Base-by-base conservation (phyloP, 495 filamentous ascomycete species). In the Aspergillus funiculosus region DNA sequence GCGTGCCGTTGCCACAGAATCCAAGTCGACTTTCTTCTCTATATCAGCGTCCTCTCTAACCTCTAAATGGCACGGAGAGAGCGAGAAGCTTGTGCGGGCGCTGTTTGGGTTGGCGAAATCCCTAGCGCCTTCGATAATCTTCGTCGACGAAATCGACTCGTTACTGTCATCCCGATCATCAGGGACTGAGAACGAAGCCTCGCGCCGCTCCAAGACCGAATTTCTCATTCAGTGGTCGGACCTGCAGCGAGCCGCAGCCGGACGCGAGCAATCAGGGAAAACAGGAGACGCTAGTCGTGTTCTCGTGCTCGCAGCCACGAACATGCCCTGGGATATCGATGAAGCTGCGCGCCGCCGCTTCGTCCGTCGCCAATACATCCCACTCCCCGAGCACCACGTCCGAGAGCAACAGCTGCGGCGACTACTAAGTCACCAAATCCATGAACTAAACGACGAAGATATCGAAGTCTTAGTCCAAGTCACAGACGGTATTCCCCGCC, bases 201-300 rank as follows among this genome's bases (percentile, higher is more conserved):
- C 89, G 6, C 76, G 91, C 28, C 77, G 94, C 19, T 94, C 95
- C 54, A 97, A 99, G 67, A 99, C 92, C 0, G 92, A 99, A 57
- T 99, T 99, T 47, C 63, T 99, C 41, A 95, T 99, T 31, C 91
- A 96, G 57, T 99, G 92, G 92, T 89, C 84, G 35, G 90, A 95
- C 62, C 69, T 99, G 5, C 86, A 92, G 51, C 81, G 86, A 42
- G 92, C 92, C 5, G 92, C 94, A 1, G 94, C 91, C 1, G 94
- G 92, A 8, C 76, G 86, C 37, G 86, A 91, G 51, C 75, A 76
- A 89, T 14, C 83, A 76, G 56, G 13, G 10, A 69, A 69, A 32
- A 67, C 74, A n/a, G 89, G 87, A n/a, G 91, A 97, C 64, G 78
- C 89, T 3, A 91, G 79, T 48, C 74, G 92, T 25, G 94, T 98